phyloP scores from a whole-genome alignment of 2,329 filamentous ascomycete genomes.

The Neopestalotiopsis sp. region DNA sequence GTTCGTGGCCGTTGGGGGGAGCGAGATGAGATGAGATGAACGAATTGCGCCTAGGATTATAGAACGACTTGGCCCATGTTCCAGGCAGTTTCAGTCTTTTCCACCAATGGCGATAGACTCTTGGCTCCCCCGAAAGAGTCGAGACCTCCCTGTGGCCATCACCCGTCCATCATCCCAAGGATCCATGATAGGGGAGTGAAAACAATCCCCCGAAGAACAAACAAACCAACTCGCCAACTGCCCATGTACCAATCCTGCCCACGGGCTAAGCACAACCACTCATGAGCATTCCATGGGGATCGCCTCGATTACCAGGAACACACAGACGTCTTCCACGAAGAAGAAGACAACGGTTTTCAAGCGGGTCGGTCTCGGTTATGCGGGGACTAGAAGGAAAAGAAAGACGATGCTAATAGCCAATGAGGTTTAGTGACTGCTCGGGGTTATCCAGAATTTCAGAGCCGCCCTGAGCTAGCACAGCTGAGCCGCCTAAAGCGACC shows the following conservation, averaged over 20 bases:
- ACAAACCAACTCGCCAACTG: neutral
- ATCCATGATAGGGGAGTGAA: conserved; percentile 7
- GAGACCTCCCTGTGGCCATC: neutral
- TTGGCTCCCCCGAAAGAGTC: neutral
- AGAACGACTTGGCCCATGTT: neutral
- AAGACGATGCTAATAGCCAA: neutral
- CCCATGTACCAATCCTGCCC: neutral
- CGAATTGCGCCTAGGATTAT: neutral
- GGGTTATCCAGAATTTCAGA: neutral
- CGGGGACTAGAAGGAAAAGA: conserved; percentile 9
- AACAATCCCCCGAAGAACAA: neutral
- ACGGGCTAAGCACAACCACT: neutral
- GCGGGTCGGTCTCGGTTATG: conserved; percentile 15
- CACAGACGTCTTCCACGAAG: neutral
- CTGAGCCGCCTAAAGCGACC: neutral
- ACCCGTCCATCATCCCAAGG: conserved; percentile 9
- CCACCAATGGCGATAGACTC: conserved; percentile 8
- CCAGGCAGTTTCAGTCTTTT: neutral
- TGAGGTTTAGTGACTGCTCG: neutral
- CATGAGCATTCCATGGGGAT: neutral
- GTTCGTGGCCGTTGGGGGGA: neutral
- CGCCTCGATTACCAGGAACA: neutral
- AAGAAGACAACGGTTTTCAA: neutral
- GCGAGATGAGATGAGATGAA: conserved; percentile 6
- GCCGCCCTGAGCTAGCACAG: conserved; percentile 8